Conservation (phyloP, 495 filamentous ascomycete genomes). For the Annulohypoxylon stygium region DNA sequence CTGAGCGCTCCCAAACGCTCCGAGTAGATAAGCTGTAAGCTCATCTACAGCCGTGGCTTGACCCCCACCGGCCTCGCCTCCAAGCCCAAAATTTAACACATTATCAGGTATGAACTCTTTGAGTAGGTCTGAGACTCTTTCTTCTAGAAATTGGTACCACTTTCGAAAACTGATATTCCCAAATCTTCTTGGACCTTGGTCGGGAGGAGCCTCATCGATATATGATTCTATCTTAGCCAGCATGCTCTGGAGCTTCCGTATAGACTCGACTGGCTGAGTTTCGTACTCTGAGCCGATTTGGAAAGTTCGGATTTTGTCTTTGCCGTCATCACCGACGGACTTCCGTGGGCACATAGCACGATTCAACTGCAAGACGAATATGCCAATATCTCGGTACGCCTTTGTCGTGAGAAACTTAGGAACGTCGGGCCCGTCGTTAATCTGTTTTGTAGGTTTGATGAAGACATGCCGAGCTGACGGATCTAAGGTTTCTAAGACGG, state of each 20-base stretch:
- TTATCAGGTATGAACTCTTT: constrained; percentile 69
- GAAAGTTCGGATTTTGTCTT: constrained; percentile 65
- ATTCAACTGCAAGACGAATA: constrained; percentile 91
- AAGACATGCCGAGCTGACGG: constrained; percentile 60
- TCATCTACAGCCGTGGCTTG: constrained; percentile 63
- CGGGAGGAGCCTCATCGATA: constrained; percentile 83
- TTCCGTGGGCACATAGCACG: constrained; percentile 82
- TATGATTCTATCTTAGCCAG: constrained; percentile 72
- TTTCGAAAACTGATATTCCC: constrained; percentile 90
- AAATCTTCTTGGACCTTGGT: constrained; percentile 87
- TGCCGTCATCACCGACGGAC: constrained; percentile 43
- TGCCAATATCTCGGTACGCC: constrained; percentile 87
- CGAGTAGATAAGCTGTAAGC: constrained; percentile 82
- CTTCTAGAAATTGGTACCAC: constrained; percentile 79
- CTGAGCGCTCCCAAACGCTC: constrained; percentile 88
- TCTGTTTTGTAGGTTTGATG: constrained; percentile 74
- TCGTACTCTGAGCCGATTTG: constrained; percentile 55
- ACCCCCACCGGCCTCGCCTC: constrained; percentile 14
- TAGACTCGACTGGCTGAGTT: constrained; percentile 59
- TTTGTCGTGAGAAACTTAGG: constrained; percentile 77
- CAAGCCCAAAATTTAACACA: constrained; percentile 58
- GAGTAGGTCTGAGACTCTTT: constrained; percentile 69
- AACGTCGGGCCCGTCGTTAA: constrained; percentile 85
- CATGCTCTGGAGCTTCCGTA: constrained; percentile 73
- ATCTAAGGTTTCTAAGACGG: constrained; percentile 53